Evolutionary conservation across 2,329 filamentous ascomycete species (phyloP).

Genomic region (Penicillium capsulatum): DNA sequence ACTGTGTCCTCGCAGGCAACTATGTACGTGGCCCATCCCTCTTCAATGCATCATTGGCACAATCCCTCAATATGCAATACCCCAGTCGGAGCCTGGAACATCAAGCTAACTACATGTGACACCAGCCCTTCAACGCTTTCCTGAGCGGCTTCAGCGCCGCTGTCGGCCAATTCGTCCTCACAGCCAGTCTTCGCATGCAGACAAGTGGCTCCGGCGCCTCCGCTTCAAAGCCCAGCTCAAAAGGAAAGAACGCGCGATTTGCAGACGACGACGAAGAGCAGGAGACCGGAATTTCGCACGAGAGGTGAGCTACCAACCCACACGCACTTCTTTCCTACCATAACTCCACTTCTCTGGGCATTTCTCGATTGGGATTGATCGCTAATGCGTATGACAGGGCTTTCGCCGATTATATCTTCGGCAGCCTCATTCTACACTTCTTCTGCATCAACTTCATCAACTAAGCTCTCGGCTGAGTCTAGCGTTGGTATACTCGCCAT

Average conservation of each 20-base stretch:
- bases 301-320: conserved; percentile 32
- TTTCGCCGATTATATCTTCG: conserved; percentile 93
- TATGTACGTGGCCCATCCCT: too few species aligned
- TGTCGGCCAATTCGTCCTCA: conserved; percentile 96
- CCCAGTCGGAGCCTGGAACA: background rate
- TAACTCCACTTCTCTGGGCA: too few species aligned
- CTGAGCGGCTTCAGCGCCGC: conserved; percentile 90
- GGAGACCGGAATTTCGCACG: conserved; percentile 33
- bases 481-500: too few species aligned
- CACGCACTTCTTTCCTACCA: background rate
- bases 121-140: conserved; percentile 96
- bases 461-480: too few species aligned
- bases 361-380: background rate
- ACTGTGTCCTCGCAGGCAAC: conserved; percentile 87
- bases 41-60: too few species aligned
- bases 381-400: conserved; percentile 56
- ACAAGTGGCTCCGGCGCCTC: conserved; percentile 57
- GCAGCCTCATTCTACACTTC: conserved; percentile 93
- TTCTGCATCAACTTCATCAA: conserved; percentile 99
- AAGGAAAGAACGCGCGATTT: conserved; percentile 28
- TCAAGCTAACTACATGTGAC: background rate
- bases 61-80: conserved; percentile 1
- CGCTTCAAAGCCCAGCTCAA: conserved; percentile 49
- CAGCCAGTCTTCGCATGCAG: conserved; percentile 85
- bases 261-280: conserved; percentile 19